Base-by-base conservation (phyloP, 1,139 yeast species). In the Pichiaceae sp. region DNA sequence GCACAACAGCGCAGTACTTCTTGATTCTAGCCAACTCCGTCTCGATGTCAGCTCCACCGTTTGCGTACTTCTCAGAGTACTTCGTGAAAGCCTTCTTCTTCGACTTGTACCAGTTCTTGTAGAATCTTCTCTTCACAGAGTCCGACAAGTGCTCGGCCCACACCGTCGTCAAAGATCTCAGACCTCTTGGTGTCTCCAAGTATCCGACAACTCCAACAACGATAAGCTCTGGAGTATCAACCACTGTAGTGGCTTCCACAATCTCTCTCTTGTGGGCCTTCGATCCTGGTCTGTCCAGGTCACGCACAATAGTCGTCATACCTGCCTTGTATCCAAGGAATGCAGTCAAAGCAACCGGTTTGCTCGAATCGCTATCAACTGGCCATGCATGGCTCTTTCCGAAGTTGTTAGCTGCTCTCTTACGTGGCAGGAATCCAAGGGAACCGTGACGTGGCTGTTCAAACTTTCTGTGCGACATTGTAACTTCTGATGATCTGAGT, bases 361-460 rank as follows among this genome's bases (percentile, higher is more conserved):
- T 91, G 59, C 95, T 70, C 75, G 84, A 80, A 70, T 85, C 95
- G 12, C 11, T 21, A 70, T 93, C 98, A 79, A 83, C 86, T 67
- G 99, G 98, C 95, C 91, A 93, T 48, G 98, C 76, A 86, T 87
- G 89, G 65, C 89, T 94, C 77, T 85, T 87, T 72, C 96, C 98
- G 80, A 95, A 85, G 77, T 86, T 93, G 69, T 84, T 78, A 71
- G 95, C 80, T 64, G 98, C 93, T 80, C 98, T 87, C 96, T 89
- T 89, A 81, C 96, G 85, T 82, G 97, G 97, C 56, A 79, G 72
- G 96, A 87, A 91, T 66, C 97, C 98, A 70, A 91, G 78, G 70
- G 95, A 91, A 73, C 98, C 99, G 87, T 91, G 97, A 79, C 99
- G 87, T 77, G 99, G 98, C 62, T 94, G 95, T 85, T 91, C 97